A percentile compares a stretch with the other conserved stretches of the same genome.
These are phyloP conservation scores for Dendrothele bispora DNA, from an alignment of 768 basidiomycete genomes.

Conservation along the genomic window DNA sequence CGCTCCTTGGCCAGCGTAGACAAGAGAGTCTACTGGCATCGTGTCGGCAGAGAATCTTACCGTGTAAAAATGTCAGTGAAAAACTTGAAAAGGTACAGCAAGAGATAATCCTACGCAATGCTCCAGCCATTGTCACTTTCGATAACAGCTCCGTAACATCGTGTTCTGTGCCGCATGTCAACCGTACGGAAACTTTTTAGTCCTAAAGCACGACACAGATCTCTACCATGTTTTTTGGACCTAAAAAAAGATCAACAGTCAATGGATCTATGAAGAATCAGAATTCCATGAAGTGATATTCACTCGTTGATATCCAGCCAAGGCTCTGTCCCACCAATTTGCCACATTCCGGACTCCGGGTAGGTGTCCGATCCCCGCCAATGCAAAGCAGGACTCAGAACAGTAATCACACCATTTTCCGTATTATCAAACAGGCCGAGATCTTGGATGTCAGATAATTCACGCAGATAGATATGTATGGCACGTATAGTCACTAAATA, in stretches of 20 bases:
- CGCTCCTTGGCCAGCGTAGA: constrained; percentile 59
- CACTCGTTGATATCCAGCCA: constrained; percentile 45
- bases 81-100: constrained; percentile 39
- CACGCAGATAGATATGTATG: constrained; percentile 67
- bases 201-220: constrained; percentile 54
- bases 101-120: constrained; percentile 55
- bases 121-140: constrained; percentile 75
- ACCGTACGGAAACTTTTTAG: constrained; percentile 65
- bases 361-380: constrained; percentile 39
- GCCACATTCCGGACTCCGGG: constrained; percentile 39
- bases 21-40: constrained; percentile 67
- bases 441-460: constrained; percentile 70
- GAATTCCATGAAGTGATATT: no score
- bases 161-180: constrained; percentile 70
- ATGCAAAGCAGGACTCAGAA: constrained; percentile 58
- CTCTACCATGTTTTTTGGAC: constrained; percentile 37
- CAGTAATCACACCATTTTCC: constrained; percentile 51
- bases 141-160: constrained; percentile 72
- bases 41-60: constrained; percentile 94
- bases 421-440: constrained; percentile 56
- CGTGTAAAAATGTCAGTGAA: not conserved
- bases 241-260: constrained; percentile 35
- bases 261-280: no score
- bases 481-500: constrained; percentile 65
- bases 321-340: constrained; percentile 41